Conservation (phyloP, 495 filamentous ascomycete genomes). For the Chlorociboria aeruginascens region DNA sequence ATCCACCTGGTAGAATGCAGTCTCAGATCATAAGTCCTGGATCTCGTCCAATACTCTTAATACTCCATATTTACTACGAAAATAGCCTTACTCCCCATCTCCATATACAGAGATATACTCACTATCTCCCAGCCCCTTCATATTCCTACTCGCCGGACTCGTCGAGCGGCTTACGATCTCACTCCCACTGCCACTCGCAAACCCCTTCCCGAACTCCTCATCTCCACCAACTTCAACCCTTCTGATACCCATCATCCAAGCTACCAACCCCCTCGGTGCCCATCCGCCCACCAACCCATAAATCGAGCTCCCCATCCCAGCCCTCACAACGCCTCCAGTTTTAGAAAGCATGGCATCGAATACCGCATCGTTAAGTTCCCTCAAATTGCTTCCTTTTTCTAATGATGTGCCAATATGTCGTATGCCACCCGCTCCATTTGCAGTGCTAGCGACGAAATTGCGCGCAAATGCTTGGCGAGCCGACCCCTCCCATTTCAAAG, state of each 20-base stretch:
- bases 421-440: conserved; percentile 25
- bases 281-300: conserved; percentile 82
- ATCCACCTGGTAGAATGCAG: too few relatives aligned
- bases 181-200: conserved; percentile 19
- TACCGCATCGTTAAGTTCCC: conserved; percentile 71
- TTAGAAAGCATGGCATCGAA: conserved; percentile 65
- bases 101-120: conserved; percentile 29
- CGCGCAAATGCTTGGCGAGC: conserved; percentile 39
- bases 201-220: conserved; percentile 15
- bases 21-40: too few relatives aligned
- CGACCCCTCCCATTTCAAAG: conserved; percentile 50
- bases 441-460: conserved; percentile 41
- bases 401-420: conserved; percentile 8
- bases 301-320: conserved; percentile 67
- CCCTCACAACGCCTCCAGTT: conserved; percentile 44
- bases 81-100: conserved; percentile 5
- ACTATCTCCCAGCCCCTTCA: conserved; percentile 13
- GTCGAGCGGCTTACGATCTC: conserved; percentile 17
- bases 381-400: conserved; percentile 51
- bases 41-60: too few relatives aligned
- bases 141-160: conserved; percentile 19
- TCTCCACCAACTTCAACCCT: conserved; percentile 20
- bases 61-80: too few relatives aligned
- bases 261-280: conserved; percentile 66
- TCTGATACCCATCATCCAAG: conserved; percentile 78